Percentiles rank a stretch among this genome's conserved stretches.
These are phyloP conservation scores for Phialemoniopsis sp. DNA, from an alignment of 2,329 filamentous ascomycete genomes.

Conservation along the genomic window DNA sequence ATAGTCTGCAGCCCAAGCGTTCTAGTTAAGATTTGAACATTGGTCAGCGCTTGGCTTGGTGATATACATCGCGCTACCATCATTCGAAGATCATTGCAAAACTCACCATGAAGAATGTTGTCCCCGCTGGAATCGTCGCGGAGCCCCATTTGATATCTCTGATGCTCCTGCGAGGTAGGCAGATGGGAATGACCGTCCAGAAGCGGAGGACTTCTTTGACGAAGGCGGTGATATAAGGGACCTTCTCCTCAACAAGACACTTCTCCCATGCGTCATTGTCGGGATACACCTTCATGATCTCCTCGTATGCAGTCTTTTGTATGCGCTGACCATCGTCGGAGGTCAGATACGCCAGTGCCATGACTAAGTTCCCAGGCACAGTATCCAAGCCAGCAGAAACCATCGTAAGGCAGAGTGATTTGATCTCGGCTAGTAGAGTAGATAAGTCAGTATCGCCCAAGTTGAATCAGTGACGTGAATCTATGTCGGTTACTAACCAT, in stretches of 20 bases:
- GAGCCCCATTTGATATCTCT: slow-evolving; percentile 69
- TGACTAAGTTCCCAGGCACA: slow-evolving; percentile 73
- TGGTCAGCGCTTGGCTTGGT: no score
- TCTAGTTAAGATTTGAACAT: no score
- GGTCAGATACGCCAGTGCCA: slow-evolving; percentile 75
- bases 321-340: slow-evolving; percentile 63
- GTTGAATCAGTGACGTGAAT: no score
- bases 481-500: no score
- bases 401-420: slow-evolving; percentile 37
- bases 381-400: slow-evolving; percentile 79
- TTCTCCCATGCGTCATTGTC: slow-evolving; percentile 72
- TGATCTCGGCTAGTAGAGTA: slow-evolving; percentile 35
- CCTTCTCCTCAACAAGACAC: slow-evolving; percentile 69
- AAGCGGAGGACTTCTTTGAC: slow-evolving; percentile 76
- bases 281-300: slow-evolving; percentile 69
- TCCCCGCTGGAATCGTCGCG: slow-evolving; percentile 66
- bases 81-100: no score
- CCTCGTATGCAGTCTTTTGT: slow-evolving; percentile 64
- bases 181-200: slow-evolving; percentile 78
- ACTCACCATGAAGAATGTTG: slow-evolving; percentile 71
- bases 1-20: slow-evolving; percentile 71
- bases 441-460: no score
- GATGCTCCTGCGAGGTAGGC: slow-evolving; percentile 67
- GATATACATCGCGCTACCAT: no score
- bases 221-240: slow-evolving; percentile 72